These are phyloP conservation scores for Quercus parvula DNA, from an alignment of 306 rosid species.

Conservation along the genomic window DNA sequence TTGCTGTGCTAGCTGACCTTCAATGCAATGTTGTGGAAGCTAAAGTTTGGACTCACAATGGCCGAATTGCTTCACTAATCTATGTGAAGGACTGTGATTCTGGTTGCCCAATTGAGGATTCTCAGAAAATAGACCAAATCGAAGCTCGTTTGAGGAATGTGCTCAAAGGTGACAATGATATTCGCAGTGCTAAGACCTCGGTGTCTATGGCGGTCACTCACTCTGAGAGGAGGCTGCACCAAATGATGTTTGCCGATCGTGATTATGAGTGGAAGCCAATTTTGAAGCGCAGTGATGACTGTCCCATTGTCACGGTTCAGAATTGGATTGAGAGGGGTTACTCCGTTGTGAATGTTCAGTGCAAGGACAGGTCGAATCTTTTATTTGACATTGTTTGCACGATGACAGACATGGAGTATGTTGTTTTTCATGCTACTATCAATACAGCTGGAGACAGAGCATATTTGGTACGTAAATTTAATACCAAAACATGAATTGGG, in stretches of 20 bases:
- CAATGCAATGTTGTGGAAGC: slow-evolving; percentile 90
- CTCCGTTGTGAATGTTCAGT: slow-evolving; percentile 79
- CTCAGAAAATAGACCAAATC: slow-evolving; percentile 54
- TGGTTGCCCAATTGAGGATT: slow-evolving; percentile 70
- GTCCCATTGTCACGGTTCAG: slow-evolving; percentile 62
- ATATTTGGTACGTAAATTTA: slow-evolving; percentile 49
- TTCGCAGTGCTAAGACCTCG: slow-evolving; percentile 70
- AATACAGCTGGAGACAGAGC: slow-evolving; percentile 53
- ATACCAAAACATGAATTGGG: background rate
- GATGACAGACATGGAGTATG: slow-evolving; percentile 90
- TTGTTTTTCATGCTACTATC: slow-evolving; percentile 87
- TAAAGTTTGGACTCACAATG: slow-evolving; percentile 96
- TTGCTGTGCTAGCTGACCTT: slow-evolving; percentile 83
- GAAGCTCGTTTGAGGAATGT: slow-evolving; percentile 77
- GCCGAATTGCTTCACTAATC: slow-evolving; percentile 78
- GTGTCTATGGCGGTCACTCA: slow-evolving; percentile 68
- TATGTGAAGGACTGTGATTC: slow-evolving; percentile 62
- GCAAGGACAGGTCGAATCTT: slow-evolving; percentile 81
- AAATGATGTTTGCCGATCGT: slow-evolving; percentile 88
- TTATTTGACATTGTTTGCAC: slow-evolving; percentile 84
- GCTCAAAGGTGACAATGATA: slow-evolving; percentile 79
- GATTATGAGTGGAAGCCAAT: slow-evolving; percentile 79
- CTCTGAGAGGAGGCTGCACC: slow-evolving; percentile 88
- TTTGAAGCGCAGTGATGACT: slow-evolving; percentile 35
- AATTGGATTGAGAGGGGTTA: slow-evolving; percentile 85